Conservation (phyloP, 352 stramenopile genomes). For the Globisporangium cederbergense region DNA sequence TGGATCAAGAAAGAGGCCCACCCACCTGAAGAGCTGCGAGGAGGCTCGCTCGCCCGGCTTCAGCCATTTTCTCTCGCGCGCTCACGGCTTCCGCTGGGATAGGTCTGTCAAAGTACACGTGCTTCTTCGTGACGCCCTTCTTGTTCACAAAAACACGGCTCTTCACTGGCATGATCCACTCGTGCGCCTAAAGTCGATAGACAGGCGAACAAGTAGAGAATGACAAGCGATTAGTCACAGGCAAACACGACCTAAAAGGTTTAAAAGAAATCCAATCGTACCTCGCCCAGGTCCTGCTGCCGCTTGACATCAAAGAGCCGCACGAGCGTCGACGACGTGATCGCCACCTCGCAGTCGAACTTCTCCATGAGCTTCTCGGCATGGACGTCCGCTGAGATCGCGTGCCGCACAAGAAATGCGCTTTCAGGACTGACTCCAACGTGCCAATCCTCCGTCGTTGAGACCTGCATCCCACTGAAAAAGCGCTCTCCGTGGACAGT, state of each 20-base stretch:
- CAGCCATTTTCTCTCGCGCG: conserved; percentile 31
- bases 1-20: too few relatives aligned
- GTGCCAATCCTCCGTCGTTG: not conserved
- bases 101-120: conserved; percentile 56
- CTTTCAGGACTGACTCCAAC: not conserved
- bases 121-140: conserved; percentile 29
- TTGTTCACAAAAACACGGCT: conserved; percentile 33
- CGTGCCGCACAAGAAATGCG: conserved; percentile 9
- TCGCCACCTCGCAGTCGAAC: conserved; percentile 65
- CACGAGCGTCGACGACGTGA: conserved; percentile 65
- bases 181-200: conserved; percentile 22
- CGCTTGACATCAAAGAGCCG: conserved; percentile 64
- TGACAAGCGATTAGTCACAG: not conserved
- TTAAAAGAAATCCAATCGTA: not conserved
- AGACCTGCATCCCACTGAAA: conserved; percentile 10
- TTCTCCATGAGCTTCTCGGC: conserved; percentile 61
- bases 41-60: conserved; percentile 23
- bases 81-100: conserved; percentile 24
- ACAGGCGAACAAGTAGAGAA: not conserved
- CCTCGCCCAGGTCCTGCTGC: conserved; percentile 19
- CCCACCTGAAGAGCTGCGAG: conserved; percentile 32
- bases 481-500: conserved; percentile 18
- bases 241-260: not conserved
- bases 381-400: conserved; percentile 56
- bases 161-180: conserved; percentile 61